Evolutionary conservation across 352 stramenopile genomes (phyloP).

Genomic region (Globisporangium nagaii): DNA sequence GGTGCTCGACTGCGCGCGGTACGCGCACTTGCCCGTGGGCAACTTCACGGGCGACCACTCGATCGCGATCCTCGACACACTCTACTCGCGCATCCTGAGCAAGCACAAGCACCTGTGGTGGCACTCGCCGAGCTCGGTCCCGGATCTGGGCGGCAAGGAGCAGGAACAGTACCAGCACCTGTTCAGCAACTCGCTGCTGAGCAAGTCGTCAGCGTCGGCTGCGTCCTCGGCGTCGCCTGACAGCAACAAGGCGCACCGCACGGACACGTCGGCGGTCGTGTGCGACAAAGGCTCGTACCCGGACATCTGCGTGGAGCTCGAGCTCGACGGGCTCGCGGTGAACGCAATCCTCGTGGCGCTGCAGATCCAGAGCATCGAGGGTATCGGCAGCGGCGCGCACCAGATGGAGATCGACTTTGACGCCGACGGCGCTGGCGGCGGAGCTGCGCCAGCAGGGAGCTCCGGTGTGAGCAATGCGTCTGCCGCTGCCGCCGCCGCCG

Average conservation of each 20-base stretch:
- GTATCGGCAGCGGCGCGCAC: constrained; percentile 33
- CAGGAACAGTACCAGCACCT: constrained; percentile 83
- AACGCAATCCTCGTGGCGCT: constrained; percentile 69
- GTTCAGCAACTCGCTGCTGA: constrained; percentile 39
- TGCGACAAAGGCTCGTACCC: constrained; percentile 90
- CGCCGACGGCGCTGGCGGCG: constrained; percentile 13
- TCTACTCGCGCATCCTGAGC: constrained; percentile 89
- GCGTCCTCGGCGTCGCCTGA: constrained; percentile 7
- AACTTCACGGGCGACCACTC: constrained; percentile 93
- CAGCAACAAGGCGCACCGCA: constrained; percentile 18
- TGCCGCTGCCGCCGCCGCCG: constrained; percentile 13
- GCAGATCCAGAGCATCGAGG: constrained; percentile 74
- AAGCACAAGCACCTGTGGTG: constrained; percentile 96
- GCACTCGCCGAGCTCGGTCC: constrained; percentile 86
- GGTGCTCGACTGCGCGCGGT: constrained; percentile 76
- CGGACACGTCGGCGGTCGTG: constrained; percentile 70
- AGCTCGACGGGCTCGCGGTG: constrained; percentile 68
- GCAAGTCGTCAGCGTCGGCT: too few species aligned
- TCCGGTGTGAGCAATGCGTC: neutral
- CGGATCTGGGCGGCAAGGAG: constrained; percentile 87
- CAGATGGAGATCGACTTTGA: constrained; percentile 73
- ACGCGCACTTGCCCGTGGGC: constrained; percentile 92
- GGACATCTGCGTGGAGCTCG: constrained; percentile 66
- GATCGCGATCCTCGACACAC: constrained; percentile 90
- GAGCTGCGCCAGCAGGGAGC: neutral